phyloP scores from a whole-genome alignment of 2,329 filamentous ascomycete species.

The Arthrobotrys iridis region DNA sequence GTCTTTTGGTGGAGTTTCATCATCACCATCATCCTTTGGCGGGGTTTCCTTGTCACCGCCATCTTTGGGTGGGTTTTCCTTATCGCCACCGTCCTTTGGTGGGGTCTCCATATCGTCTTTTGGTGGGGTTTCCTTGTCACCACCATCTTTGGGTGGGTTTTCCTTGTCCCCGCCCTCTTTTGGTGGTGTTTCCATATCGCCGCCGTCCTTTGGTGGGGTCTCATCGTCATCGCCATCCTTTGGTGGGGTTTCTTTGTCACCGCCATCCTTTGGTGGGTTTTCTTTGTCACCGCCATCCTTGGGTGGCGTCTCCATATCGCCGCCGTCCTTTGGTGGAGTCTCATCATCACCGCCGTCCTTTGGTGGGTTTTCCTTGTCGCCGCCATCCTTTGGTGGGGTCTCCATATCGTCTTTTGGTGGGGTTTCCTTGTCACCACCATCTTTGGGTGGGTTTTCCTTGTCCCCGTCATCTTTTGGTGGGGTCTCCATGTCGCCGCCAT shows the following conservation, averaged over 20 bases:
- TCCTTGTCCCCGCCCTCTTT: not conserved
- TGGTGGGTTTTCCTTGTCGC: not conserved
- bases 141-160: not conserved
- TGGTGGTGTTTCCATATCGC: not conserved
- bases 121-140: not conserved
- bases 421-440: slow-evolving; percentile 1
- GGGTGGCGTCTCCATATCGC: not conserved
- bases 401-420: not conserved
- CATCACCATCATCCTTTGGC: not conserved
- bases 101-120: not conserved
- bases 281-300: not conserved
- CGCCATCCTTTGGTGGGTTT: not conserved
- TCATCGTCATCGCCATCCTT: not conserved
- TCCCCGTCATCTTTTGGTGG: not conserved
- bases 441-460: not conserved
- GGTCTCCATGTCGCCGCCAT: not conserved
- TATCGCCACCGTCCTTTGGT: not conserved
- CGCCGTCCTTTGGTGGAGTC: not conserved
- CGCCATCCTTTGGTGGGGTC: not conserved
- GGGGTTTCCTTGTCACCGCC: not conserved
- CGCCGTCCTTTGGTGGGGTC: not conserved
- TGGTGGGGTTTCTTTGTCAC: not conserved
- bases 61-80: not conserved
- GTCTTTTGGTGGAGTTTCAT: not conserved
- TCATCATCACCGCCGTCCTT: not conserved